phyloP scores from a whole-genome alignment of 345 rosid genomes.

The Anacardium occidentale region DNA sequence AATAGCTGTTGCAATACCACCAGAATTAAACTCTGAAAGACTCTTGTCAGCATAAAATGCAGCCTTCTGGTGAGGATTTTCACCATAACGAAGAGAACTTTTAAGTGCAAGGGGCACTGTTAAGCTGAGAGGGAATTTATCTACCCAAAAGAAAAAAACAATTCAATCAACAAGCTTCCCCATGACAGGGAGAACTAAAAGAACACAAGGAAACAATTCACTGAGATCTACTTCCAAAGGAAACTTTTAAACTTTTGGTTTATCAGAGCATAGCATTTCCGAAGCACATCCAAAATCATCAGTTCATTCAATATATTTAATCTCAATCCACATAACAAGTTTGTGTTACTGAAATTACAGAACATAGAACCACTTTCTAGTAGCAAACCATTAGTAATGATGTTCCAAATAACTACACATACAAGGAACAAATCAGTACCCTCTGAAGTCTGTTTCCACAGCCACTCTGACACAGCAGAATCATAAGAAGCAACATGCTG shows the following conservation, averaged over 20 bases:
- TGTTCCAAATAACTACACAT: background rate
- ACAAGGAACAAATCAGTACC: conserved; percentile 37
- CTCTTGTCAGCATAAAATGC: conserved; percentile 82
- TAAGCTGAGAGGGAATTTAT: conserved; percentile 79
- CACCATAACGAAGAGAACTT: conserved; percentile 88
- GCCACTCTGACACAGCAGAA: conserved; percentile 93
- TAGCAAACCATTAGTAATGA: background rate
- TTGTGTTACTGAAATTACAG: background rate
- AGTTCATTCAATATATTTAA: background rate
- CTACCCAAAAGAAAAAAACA: conserved; percentile 39
- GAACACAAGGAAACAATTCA: conserved; percentile 7
- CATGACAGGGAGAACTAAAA: background rate
- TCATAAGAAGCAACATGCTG: conserved; percentile 85
- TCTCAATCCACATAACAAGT: background rate
- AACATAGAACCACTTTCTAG: background rate
- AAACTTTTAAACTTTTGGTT: background rate
- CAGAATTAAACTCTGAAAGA: conserved; percentile 84
- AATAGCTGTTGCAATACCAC: conserved; percentile 92
- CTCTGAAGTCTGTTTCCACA: conserved; percentile 75
- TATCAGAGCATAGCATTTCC: background rate
- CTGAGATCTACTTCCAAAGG: background rate
- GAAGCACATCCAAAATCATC: background rate
- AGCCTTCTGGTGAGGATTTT: conserved; percentile 95
- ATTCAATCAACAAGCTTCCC: conserved; percentile 10
- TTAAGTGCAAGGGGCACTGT: conserved; percentile 70